Evolutionary conservation across 2,329 filamentous ascomycete genomes (phyloP), one percentile per base, ranked within the genome.

Genomic region (Leptographium lundbergii): DNA sequence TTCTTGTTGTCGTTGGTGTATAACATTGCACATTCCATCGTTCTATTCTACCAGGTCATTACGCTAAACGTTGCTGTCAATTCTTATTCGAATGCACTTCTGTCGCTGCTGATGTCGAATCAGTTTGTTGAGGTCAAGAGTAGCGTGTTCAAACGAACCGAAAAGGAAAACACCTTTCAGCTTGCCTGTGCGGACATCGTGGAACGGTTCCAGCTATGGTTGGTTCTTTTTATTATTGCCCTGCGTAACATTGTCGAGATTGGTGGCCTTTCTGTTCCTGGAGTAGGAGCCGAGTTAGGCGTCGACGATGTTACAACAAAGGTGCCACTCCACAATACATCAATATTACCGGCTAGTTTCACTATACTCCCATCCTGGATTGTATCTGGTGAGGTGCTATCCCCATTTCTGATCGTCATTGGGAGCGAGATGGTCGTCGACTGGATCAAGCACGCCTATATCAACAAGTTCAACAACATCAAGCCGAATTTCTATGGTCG

Each of bases 81-180:
- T 72, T 96, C 92, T 0, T 99, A 99, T 72, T 96, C 91, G 0
- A 99, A 99, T 68, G 92, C 94, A 0, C 77, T 99, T 5, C 78
- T 99, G 39, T 96, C 94, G 0, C 81, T 99, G 0, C 78, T 99
- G 2, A 83, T 99, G 69, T 96, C 91, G 7, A 99, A 97, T 68
- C 95, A 99, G 69, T 99, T 99, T 67, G 94, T 99, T 51, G 94
- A 99, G 74, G 96, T 99, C 77, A 99, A 99, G 69, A 89, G 89
- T 61, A 95, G 91, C 0, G 95, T 99, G 0, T 99, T 99, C 77
- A 97, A 99, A 75, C 94, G 92, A 61, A 95, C 97, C 63, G 94
- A 99, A 67, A 97, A 96, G 70, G 94, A 99, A 69, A 97, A 96
- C 64, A 76, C 96, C 0, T 99, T 99, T 69, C 94, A 99, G 70